Conservation (phyloP, 768 basidiomycete genomes). For the Pholiota conissans region DNA sequence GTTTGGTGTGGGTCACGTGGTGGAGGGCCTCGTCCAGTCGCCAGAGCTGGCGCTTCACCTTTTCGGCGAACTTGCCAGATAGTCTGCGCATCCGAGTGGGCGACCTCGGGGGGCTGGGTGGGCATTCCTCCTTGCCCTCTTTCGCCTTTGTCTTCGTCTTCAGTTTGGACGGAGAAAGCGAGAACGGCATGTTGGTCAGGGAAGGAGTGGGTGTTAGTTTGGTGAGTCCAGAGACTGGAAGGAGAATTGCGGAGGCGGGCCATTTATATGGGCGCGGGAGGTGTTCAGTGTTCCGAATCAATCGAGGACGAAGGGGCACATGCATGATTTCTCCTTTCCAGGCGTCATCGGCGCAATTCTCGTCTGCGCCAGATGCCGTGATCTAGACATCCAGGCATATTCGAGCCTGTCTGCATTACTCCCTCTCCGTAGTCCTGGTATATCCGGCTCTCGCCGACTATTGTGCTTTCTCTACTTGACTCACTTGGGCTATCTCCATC, state of each 20-base stretch:
- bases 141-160: constrained; percentile 7
- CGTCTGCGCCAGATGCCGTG: constrained; percentile 4
- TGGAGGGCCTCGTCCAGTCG: constrained; percentile 33
- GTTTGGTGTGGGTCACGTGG: constrained; percentile 34
- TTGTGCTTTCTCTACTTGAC: not conserved
- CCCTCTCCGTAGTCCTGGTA: not conserved
- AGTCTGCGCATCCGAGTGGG: constrained; percentile 26
- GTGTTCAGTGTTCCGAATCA: not conserved
- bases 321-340: not conserved
- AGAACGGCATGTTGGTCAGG: constrained; percentile 13
- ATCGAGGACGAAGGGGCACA: constrained; percentile 4
- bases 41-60: constrained; percentile 30
- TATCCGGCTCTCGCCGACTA: not conserved
- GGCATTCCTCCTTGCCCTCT: constrained; percentile 8
- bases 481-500: not conserved
- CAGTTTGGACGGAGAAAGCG: constrained; percentile 5
- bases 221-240: not conserved
- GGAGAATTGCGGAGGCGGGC: not conserved
- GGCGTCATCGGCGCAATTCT: not conserved
- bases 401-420: not conserved
- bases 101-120: constrained; percentile 12
- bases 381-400: constrained; percentile 4
- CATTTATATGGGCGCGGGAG: not conserved
- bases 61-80: constrained; percentile 30
- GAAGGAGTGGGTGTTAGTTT: not conserved